Conservation (phyloP, 148 eudicot genomes). For the Rheum nobile region DNA sequence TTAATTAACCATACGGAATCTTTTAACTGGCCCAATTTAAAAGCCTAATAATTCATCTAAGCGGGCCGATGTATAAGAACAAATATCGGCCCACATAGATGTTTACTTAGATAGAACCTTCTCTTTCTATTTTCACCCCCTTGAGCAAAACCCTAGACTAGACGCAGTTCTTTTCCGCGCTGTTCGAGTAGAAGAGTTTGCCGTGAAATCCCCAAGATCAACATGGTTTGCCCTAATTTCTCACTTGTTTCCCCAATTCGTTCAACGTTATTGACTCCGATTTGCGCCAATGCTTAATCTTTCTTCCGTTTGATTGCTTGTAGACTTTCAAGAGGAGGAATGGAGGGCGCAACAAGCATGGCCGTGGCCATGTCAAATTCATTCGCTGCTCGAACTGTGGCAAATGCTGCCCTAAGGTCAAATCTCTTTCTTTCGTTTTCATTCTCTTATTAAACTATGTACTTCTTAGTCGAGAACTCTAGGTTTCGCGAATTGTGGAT, state of each 20-base stretch:
- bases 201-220: background rate
- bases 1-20: no score
- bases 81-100: background rate
- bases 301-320: background rate
- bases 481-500: background rate
- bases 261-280: background rate
- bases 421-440: background rate
- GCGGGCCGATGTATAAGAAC: background rate
- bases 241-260: background rate
- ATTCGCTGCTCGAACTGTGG: conserved; percentile 32
- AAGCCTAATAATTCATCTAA: background rate
- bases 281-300: background rate
- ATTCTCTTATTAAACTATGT: background rate
- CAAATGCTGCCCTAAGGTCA: conserved; percentile 19
- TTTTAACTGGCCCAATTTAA: background rate
- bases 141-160: background rate
- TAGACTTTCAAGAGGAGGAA: conserved; percentile 34
- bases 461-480: background rate
- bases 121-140: background rate
- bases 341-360: conserved; percentile 32
- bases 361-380: conserved; percentile 26
- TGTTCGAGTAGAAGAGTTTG: background rate
- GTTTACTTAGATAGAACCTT: background rate
- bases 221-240: background rate
- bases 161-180: background rate